phyloP scores from a whole-genome alignment of 2,329 filamentous ascomycete species.

The Acrocalymma vagum region DNA sequence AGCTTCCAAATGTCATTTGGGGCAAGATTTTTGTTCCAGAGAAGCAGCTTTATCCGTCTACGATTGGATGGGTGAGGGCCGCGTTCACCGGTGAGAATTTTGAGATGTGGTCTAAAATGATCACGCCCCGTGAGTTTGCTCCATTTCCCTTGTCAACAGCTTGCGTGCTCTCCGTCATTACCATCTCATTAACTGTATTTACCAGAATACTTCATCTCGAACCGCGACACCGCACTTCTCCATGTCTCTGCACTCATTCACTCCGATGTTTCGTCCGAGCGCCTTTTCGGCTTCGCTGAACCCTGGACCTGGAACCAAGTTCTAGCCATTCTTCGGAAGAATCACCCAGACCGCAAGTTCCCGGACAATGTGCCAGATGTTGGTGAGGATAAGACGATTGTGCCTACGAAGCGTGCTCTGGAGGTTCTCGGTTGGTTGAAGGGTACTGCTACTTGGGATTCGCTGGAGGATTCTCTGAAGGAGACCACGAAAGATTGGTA shows the following conservation, averaged over 20 bases:
- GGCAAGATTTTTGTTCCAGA: conserved; percentile 13
- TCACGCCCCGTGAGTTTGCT: no score
- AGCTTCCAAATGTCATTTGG: no score
- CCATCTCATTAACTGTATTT: no score
- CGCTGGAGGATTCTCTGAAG: conserved; percentile 17
- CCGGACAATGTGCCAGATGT: conserved; percentile 10
- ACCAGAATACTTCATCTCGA: conserved; percentile 26
- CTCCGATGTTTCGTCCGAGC: conserved; percentile 54
- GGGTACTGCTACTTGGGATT: conserved; percentile 23
- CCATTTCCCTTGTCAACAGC: no score
- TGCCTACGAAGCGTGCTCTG: conserved; percentile 23
- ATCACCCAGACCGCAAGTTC: conserved; percentile 49
- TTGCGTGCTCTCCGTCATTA: no score
- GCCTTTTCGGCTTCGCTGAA: conserved; percentile 61
- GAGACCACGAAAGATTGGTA: no score
- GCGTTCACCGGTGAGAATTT: conserved; percentile 17
- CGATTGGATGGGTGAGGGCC: conserved; percentile 15
- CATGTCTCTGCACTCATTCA: conserved; percentile 61
- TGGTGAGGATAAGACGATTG: conserved; percentile 13
- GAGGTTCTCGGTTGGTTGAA: conserved; percentile 28
- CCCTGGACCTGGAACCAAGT: conserved; percentile 56
- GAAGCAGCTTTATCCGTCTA: conserved; percentile 17
- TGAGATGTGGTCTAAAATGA: conserved; percentile 8
- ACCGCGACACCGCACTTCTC: conserved; percentile 49
- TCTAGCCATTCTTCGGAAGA: conserved; percentile 42